Evolutionary conservation across 2,329 filamentous ascomycete genomes (phyloP), one percentile per base, ranked within the genome.

Genomic region (Massarina eburnea): DNA sequence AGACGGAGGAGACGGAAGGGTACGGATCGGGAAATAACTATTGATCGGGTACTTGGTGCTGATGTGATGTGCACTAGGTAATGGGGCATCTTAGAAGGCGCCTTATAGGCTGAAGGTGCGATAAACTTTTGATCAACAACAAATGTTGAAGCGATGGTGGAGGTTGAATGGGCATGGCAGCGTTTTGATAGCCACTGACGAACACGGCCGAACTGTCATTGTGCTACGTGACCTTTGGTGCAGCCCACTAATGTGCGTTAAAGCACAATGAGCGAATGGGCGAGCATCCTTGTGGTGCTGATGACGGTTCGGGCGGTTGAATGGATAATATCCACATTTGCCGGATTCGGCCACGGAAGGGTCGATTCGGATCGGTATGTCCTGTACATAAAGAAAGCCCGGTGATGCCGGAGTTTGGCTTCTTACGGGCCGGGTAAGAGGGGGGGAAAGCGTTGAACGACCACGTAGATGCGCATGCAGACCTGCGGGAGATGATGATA

Each of bases 1-100:
- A 49, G 41, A 39, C 54, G 54, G 54, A 54, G 49, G 21, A 47
- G 38, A 49, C 46, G 51, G 48, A 52, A 37, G 27, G 30, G 22
- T 46, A 39, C 49, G 21, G 32, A 47, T 39, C 33, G 19, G 51
- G 51, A 29, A 45, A 52, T 14, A 4, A 14, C 21, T 26, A 19
- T 45, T 43, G 42, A 29, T 42, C 40, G 40, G 17, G 26, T 26
- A 27, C 10, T 26, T 19, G 15, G 15, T 39, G 36, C 36, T 39
- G 38, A 40, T 19, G 24, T 20, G 33, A 43, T 20, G 39, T 41
- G 26, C 17, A 19, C 18, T 30, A 26, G 27, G 17, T 32, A 17
- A 21, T 15, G 15, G 24, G 10, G 40, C 8, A 15, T 17, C 15
- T 29, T 17, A 36, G 20, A 15, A 20, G 32, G 17, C 14, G 24